Conservation (phyloP, 495 filamentous ascomycete species). For the Daldinia bambusicola region DNA sequence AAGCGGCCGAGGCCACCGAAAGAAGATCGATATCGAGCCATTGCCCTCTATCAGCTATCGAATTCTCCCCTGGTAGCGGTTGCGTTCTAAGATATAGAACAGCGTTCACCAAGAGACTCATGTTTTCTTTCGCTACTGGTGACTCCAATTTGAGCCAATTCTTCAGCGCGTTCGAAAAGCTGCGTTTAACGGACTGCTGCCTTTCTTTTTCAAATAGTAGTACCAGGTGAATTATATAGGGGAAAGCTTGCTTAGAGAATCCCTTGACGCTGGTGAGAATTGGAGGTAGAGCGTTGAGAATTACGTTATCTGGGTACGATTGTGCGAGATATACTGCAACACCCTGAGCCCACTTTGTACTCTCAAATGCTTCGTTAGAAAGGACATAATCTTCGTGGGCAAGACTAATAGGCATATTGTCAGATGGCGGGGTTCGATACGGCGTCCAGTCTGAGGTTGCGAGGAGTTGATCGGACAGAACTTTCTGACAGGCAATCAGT, state of each 20-base stretch:
- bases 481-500: conserved; percentile 60
- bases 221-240: conserved; percentile 82
- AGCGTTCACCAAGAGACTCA: conserved; percentile 74
- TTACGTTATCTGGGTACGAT: conserved; percentile 67
- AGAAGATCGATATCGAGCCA: conserved; percentile 89
- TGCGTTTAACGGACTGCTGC: conserved; percentile 58
- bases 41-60: conserved; percentile 76
- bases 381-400: conserved; percentile 47
- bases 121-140: conserved; percentile 56
- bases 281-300: conserved; percentile 71
- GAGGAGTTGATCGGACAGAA: conserved; percentile 54
- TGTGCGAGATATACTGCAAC: conserved; percentile 70
- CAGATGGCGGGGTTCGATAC: conserved; percentile 60
- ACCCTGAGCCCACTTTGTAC: conserved; percentile 69
- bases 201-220: conserved; percentile 65
- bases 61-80: conserved; percentile 75
- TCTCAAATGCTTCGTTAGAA: conserved; percentile 49
- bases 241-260: conserved; percentile 76
- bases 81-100: conserved; percentile 91
- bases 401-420: conserved; percentile 41
- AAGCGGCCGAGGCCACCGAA: conserved; percentile 78
- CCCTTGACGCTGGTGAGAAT: conserved; percentile 70
- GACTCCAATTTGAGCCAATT: conserved; percentile 61
- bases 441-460: conserved; percentile 61
- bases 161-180: conserved; percentile 60